Evolutionary conservation across 805 yeast genomes (phyloP).

Genomic region (Metschnikowia lochheadii): DNA sequence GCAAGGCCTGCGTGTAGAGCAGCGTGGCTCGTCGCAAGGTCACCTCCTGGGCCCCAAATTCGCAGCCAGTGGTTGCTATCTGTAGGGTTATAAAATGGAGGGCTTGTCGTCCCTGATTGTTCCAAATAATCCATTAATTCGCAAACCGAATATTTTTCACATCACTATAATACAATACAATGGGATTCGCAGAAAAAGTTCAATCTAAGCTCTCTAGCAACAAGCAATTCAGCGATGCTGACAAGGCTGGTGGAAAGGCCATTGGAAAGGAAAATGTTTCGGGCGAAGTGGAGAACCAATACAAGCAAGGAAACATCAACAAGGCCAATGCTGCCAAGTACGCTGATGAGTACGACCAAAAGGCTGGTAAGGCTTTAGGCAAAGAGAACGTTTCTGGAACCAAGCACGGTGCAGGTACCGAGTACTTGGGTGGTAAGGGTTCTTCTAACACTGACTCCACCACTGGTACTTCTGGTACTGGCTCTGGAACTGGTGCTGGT

Average conservation of each 20-base stretch:
- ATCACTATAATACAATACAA: slow-evolving; percentile 6
- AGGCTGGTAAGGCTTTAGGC: slow-evolving; percentile 17
- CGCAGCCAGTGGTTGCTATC: slow-evolving; percentile 5
- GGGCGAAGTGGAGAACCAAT: slow-evolving; percentile 26
- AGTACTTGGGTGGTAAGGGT: slow-evolving; percentile 17
- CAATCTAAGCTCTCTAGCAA: slow-evolving; percentile 26
- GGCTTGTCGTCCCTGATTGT: neutral
- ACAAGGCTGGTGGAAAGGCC: slow-evolving; percentile 29
- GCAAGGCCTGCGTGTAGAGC: neutral
- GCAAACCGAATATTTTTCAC: neutral
- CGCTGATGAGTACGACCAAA: slow-evolving; percentile 26
- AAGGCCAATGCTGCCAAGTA: slow-evolving; percentile 28
- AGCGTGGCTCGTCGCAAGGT: slow-evolving; percentile 1
- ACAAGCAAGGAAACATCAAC: slow-evolving; percentile 27
- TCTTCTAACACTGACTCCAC: neutral
- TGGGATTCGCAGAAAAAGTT: slow-evolving; percentile 39
- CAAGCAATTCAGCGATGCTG: slow-evolving; percentile 24
- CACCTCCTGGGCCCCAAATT: neutral
- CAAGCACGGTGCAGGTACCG: slow-evolving; percentile 27
- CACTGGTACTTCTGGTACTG: neutral
- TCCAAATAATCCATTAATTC: neutral
- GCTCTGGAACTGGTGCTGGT: slow-evolving; percentile 11
- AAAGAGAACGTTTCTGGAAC: slow-evolving; percentile 19
- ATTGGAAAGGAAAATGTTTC: slow-evolving; percentile 27
- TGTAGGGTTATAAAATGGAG: neutral